These are phyloP conservation scores for Albugo candida DNA, from an alignment of 352 stramenopile species.

Conservation along the genomic window DNA sequence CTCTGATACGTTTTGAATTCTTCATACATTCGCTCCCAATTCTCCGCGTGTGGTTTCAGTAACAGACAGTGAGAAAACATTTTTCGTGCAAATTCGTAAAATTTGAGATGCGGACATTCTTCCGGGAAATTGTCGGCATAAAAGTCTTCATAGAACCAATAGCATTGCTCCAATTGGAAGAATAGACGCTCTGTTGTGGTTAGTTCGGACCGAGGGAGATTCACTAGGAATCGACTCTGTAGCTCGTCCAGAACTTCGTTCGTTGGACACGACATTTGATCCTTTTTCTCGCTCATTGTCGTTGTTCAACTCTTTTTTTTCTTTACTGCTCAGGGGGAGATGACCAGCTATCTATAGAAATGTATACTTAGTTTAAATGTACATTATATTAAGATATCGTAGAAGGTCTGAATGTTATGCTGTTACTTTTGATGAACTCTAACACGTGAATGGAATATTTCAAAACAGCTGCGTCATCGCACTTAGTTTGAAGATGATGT, in stretches of 20 bases:
- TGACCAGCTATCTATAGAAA: too few species aligned
- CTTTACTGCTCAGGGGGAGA: too few species aligned
- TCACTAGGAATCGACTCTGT: conserved; percentile 90
- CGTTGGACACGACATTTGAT: conserved; percentile 13
- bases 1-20: conserved; percentile 90
- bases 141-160: conserved; percentile 96
- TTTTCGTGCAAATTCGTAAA: conserved; percentile 86
- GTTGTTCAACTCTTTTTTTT: too few species aligned
- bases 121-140: conserved; percentile 79
- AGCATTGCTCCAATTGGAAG: conserved; percentile 95
- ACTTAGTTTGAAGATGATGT: too few species aligned
- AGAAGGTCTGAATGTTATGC: too few species aligned
- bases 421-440: too few species aligned
- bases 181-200: conserved; percentile 86
- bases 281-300: conserved; percentile 1
- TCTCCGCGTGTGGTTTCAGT: conserved; percentile 53
- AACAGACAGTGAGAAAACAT: conserved; percentile 86
- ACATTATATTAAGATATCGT: too few species aligned
- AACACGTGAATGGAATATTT: too few species aligned
- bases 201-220: conserved; percentile 82
- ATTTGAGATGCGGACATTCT: conserved; percentile 73
- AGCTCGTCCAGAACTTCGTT: conserved; percentile 91
- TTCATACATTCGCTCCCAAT: conserved; percentile 85
- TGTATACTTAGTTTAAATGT: too few species aligned
- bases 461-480: too few species aligned